phyloP scores from a whole-genome alignment of 179 eudicot genomes.

The Drosera spatulata region DNA sequence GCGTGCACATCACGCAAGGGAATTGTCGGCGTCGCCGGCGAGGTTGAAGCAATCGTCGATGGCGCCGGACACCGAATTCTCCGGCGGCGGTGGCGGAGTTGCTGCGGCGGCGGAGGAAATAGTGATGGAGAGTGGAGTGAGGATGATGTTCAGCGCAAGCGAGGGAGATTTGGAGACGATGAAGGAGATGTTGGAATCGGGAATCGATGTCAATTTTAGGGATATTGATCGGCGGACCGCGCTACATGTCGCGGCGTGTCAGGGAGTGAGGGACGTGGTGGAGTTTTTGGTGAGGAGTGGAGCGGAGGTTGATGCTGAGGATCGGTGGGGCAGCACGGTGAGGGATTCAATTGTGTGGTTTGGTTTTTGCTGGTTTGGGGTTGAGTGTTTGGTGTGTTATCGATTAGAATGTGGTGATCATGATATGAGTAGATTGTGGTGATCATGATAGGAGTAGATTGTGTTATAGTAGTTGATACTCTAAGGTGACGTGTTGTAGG shows the following conservation, averaged over 20 bases:
- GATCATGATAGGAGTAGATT: too few relatives aligned
- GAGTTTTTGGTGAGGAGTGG: constrained; percentile 37
- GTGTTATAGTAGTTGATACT: too few relatives aligned
- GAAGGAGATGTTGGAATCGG: constrained; percentile 35
- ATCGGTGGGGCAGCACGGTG: constrained; percentile 77
- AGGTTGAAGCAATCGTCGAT: constrained; percentile 18
- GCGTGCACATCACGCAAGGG: too few relatives aligned
- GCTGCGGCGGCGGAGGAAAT: constrained; percentile 1
- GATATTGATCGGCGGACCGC: constrained; percentile 66
- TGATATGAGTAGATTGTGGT: too few relatives aligned
- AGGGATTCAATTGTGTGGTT: constrained; percentile 1
- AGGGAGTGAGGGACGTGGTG: constrained; percentile 38
- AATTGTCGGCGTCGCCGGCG: constrained; percentile 2
- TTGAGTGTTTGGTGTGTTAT: neutral
- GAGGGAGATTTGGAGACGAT: constrained; percentile 54
- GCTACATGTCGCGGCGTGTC: constrained; percentile 60
- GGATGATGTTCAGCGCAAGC: constrained; percentile 24
- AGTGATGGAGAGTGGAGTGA: constrained; percentile 16
- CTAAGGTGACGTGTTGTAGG: too few relatives aligned
- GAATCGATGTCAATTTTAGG: constrained; percentile 40
- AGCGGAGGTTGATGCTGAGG: constrained; percentile 46
- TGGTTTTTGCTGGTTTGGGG: neutral
- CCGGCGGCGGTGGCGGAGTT: neutral
- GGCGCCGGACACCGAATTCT: constrained; percentile 11
- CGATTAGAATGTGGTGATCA: too few relatives aligned